phyloP scores from a whole-genome alignment of 2,329 filamentous ascomycete species.

The Calonectria henricotiae region DNA sequence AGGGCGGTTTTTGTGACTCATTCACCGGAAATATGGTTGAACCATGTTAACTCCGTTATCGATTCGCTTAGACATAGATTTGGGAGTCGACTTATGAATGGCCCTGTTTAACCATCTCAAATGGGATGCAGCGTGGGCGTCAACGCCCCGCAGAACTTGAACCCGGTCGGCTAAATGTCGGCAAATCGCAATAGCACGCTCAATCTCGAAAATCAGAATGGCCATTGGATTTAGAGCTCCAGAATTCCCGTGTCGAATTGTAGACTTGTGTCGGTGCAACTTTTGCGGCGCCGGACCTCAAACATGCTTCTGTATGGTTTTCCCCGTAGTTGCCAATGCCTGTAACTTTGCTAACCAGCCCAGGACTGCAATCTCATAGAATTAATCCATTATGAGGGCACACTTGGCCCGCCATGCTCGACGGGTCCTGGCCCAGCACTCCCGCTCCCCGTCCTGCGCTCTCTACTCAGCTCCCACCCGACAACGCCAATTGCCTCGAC shows the following conservation, averaged over 20 bases:
- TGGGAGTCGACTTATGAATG: neutral
- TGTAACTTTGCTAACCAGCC: slow-evolving; percentile 32
- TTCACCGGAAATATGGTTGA: neutral
- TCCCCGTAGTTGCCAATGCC: neutral
- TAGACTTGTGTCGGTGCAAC: slow-evolving; percentile 34
- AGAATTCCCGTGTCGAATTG: slow-evolving; percentile 42
- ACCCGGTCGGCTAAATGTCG: slow-evolving; percentile 48
- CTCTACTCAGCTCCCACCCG: slow-evolving; percentile 53
- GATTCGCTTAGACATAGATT: neutral
- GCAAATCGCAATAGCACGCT: slow-evolving; percentile 34
- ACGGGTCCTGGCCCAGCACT: slow-evolving; percentile 59
- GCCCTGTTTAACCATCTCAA: neutral
- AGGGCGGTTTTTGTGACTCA: neutral
- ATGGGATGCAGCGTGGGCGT: neutral
- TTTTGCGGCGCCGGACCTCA: slow-evolving; percentile 41
- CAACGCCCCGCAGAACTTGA: neutral
- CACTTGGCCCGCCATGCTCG: slow-evolving; percentile 64
- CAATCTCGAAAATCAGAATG: slow-evolving; percentile 49
- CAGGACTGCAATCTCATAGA: slow-evolving; percentile 50
- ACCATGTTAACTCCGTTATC: neutral
- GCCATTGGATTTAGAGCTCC: slow-evolving; percentile 47
- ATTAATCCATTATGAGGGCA: slow-evolving; percentile 63
- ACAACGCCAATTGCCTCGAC: slow-evolving; percentile 50
- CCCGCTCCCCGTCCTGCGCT: slow-evolving; percentile 57
- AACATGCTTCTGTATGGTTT: slow-evolving; percentile 50